Conservation (phyloP, 371 early-diverging fungal species). For the Chytridium lagenaria region DNA sequence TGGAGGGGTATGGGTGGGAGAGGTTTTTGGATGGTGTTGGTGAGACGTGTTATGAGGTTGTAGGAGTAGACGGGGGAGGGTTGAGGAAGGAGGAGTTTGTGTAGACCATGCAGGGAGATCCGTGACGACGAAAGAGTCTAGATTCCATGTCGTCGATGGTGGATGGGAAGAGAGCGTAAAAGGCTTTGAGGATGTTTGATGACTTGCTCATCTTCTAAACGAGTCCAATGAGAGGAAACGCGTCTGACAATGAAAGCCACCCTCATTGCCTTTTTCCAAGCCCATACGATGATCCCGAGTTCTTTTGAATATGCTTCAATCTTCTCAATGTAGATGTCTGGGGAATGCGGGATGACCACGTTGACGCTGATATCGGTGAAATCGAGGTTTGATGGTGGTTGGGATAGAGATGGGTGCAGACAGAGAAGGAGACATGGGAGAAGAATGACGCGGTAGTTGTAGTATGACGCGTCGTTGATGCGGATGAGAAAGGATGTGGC, state of each 20-base stretch:
- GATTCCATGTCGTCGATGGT: constrained; percentile 44
- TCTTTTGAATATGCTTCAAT: constrained; percentile 48
- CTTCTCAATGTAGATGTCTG: constrained; percentile 45
- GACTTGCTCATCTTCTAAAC: too few species aligned
- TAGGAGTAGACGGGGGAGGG: constrained; percentile 19
- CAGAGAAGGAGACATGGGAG: neutral
- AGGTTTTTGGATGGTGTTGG: neutral
- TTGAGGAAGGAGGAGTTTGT: constrained; percentile 40
- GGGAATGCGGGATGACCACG: constrained; percentile 22
- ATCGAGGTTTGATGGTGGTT: neutral
- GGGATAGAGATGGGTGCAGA: neutral
- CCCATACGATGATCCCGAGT: neutral
- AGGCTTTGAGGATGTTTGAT: too few species aligned
- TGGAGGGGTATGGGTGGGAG: neutral
- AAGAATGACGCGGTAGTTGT: neutral
- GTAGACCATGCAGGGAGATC: constrained; percentile 27
- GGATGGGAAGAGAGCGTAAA: constrained; percentile 45
- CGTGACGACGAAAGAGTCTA: constrained; percentile 35
- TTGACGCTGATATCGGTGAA: neutral
- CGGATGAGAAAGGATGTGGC: constrained; percentile 54
- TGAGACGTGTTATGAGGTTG: neutral
- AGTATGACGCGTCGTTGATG: constrained; percentile 35
- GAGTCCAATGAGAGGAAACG: too few species aligned
- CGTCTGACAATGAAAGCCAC: too few species aligned
- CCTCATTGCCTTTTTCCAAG: neutral